Percentiles rank a stretch among this genome's conserved stretches.
phyloP scores from a whole-genome alignment of 306 rosid genomes.

The Quercus engelmannii region DNA sequence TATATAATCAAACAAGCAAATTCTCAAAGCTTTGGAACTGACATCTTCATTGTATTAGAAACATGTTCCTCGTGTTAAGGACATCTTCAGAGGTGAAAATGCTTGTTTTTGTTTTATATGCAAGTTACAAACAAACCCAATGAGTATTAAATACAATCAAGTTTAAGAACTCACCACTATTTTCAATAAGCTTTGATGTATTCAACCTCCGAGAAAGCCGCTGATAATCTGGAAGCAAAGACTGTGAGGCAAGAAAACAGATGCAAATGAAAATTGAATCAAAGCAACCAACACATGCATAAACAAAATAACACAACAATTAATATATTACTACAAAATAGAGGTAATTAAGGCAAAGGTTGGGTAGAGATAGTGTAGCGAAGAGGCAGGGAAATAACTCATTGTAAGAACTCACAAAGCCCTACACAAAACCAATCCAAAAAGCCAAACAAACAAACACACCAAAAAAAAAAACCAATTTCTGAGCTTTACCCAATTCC shows the following conservation, averaged over 20 bases:
- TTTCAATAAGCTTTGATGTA: too few relatives aligned
- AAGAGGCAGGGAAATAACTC: neutral
- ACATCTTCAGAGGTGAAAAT: neutral
- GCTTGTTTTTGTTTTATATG: too few relatives aligned
- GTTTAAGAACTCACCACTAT: too few relatives aligned
- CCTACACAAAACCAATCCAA: too few relatives aligned
- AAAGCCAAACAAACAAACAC: too few relatives aligned
- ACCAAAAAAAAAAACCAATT: too few relatives aligned
- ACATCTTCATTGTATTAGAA: neutral
- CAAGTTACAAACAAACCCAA: too few relatives aligned
- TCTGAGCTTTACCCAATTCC: too few relatives aligned
- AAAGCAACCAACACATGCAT: constrained; percentile 17
- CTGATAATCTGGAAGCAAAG: constrained; percentile 99
- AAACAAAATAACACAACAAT: constrained; percentile 7
- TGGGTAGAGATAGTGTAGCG: neutral
- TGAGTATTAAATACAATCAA: too few relatives aligned
- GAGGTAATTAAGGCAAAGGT: neutral
- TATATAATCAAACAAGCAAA: neutral
- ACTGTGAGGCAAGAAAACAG: constrained; percentile 58
- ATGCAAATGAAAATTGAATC: constrained; percentile 47
- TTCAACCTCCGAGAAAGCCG: constrained; percentile 75
- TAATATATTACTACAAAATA: constrained; percentile 8
- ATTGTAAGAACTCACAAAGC: too few relatives aligned
- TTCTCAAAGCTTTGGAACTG: neutral
- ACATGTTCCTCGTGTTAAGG: neutral